phyloP scores from a whole-genome alignment of 2,329 filamentous ascomycete genomes.

The Berkeleyomyces rouxiae region DNA sequence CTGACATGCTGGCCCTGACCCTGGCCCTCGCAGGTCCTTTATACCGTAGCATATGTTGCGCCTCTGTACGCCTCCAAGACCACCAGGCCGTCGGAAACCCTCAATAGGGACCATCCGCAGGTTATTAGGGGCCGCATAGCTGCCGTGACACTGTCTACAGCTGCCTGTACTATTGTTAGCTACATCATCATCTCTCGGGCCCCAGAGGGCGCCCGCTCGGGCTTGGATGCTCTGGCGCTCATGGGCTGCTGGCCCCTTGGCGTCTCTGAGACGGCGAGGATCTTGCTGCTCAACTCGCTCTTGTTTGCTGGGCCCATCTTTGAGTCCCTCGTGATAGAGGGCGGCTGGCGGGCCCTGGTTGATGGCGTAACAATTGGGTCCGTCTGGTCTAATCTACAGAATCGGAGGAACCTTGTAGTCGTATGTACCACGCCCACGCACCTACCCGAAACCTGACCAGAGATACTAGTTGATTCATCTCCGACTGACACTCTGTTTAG shows the following conservation, averaged over 20 bases:
- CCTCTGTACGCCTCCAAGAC: conserved; percentile 74
- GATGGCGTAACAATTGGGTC: conserved; percentile 37
- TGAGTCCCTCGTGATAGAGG: conserved; percentile 58
- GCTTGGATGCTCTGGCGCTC: conserved; percentile 23
- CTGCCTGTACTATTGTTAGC: conserved; percentile 45
- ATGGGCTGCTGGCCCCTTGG: conserved; percentile 72
- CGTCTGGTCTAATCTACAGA: conserved; percentile 55
- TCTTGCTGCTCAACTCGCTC: conserved; percentile 54
- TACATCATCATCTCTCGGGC: conserved; percentile 45
- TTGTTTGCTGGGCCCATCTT: conserved; percentile 78
- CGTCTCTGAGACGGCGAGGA: conserved; percentile 43
- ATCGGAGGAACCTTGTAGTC: conserved; percentile 74
- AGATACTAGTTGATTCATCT: background rate
- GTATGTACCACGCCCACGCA: conserved; percentile 34
- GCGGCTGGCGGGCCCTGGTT: conserved; percentile 49
- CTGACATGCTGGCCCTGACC: conserved; percentile 7
- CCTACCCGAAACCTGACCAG: background rate
- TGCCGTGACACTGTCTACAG: conserved; percentile 60
- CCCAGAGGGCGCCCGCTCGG: conserved; percentile 3
- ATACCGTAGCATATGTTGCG: conserved; percentile 77
- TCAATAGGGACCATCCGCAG: conserved; percentile 73
- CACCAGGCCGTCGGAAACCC: conserved; percentile 61
- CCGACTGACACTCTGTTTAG: conserved; percentile 9
- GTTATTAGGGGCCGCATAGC: conserved; percentile 77
- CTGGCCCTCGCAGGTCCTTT: conserved; percentile 42